Evolutionary conservation across 305 asterid genomes (phyloP), one percentile per base, ranked within the genome.

Genomic region (Petunia hybrid): DNA sequence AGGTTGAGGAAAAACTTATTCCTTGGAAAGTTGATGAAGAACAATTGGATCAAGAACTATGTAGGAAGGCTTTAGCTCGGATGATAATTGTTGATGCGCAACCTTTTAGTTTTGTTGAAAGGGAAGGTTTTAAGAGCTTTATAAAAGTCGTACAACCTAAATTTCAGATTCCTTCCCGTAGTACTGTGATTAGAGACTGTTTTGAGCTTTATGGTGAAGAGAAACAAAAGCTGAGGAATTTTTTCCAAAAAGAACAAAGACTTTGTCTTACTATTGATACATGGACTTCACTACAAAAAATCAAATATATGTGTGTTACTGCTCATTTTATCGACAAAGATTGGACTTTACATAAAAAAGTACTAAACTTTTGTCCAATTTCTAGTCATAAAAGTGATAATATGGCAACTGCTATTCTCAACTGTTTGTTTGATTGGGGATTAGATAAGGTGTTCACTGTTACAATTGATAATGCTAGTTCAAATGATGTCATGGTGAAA

Each of bases 351-450:
- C 55, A 38, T 2, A 65, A 65, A 57, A 76, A 65, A 9, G 56
- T 82, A 1, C 64, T 76, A 22, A 55, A 76, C 8, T 75, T 76
- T 53, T 56, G 43, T 43, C 8, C n/a, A 22, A 5, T 62, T 6
- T 3, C 13, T 3, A 53, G 35, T 76, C 76, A 63, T 40, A 53
- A 57, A 22, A 59, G 46, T 4, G 9, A 6, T 39, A 48, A n/a
- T 13, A 75, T 64, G 0, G 73, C 60, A 9, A 8, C 39, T 43
- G 59, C 1, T 1, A 14, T 77, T 51, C 42, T 40, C 38, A 53
- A 42, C 16, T 64, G 40, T 41, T 82, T 75, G 45, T 7, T 8
- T 39, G 81, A 76, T 63, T 81, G 76, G 81, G 81, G 81, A 9
- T 22, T 81, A 40, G 76, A 83, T 10, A 62, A 48, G 53, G 46